These are phyloP conservation scores for Tulasnella sp. DNA, from an alignment of 768 basidiomycete species.

Conservation along the genomic window DNA sequence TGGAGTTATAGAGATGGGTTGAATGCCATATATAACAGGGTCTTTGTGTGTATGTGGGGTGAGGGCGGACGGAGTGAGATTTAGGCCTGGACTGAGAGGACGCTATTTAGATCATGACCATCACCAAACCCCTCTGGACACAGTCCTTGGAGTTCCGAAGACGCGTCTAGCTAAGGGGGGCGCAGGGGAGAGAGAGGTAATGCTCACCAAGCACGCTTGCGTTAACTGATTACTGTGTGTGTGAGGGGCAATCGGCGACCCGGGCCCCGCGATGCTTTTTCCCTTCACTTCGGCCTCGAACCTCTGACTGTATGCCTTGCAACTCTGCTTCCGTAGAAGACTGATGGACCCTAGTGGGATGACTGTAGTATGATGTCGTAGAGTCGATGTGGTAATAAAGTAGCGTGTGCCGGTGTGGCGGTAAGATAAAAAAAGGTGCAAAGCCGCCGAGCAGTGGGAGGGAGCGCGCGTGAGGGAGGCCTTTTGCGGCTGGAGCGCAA, in stretches of 20 bases:
- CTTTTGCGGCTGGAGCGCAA: not conserved
- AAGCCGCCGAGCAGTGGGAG: not conserved
- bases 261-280: not conserved
- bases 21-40: not conserved
- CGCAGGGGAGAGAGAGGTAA: not conserved
- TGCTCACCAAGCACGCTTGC: not conserved
- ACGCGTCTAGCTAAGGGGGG: not conserved
- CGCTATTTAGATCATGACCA: not conserved
- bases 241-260: not conserved
- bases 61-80: not conserved
- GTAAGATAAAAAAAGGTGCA: not conserved
- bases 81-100: conserved; percentile 11
- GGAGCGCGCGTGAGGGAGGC: not conserved
- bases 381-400: not conserved
- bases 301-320: not conserved
- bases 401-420: not conserved
- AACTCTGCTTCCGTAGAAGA: not conserved
- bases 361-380: not conserved
- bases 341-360: not conserved
- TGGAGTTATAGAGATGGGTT: not conserved
- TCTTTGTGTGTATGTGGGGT: conserved; percentile 15
- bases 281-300: not conserved
- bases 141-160: not conserved
- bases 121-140: not conserved
- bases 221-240: not conserved